Percentiles rank a stretch among this genome's conserved stretches.
Conservation (phyloP, 352 stramenopile species). For the Phytophthora megakarya region DNA sequence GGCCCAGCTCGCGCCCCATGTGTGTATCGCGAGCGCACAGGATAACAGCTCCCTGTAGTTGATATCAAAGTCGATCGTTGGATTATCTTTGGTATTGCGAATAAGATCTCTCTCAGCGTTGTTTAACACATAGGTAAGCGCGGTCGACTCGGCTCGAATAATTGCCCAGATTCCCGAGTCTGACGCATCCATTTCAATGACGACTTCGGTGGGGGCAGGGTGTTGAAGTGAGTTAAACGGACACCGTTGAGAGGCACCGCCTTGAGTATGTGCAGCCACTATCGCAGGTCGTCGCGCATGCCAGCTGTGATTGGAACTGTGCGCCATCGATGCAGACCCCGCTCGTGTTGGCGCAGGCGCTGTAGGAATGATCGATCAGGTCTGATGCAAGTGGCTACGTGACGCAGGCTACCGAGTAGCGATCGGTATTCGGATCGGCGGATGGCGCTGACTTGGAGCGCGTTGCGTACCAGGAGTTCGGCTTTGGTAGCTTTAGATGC, state of each 20-base stretch:
- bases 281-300: conserved; percentile 15
- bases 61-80: conserved; percentile 26
- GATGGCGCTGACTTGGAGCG: neutral
- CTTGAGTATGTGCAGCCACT: conserved; percentile 24
- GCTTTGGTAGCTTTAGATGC: conserved; percentile 6
- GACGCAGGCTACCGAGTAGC: conserved; percentile 16
- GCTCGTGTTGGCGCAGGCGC: conserved; percentile 13
- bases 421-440: conserved; percentile 11
- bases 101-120: neutral
- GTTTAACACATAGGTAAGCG: neutral
- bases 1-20: neutral
- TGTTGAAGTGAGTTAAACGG: conserved; percentile 6
- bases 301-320: neutral
- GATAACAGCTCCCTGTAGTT: conserved; percentile 30
- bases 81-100: neutral
- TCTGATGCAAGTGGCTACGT: conserved; percentile 29
- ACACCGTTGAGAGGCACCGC: conserved; percentile 20
- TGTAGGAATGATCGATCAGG: conserved; percentile 20
- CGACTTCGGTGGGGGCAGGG: neutral
- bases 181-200: conserved; percentile 25
- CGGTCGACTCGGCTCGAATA: neutral
- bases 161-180: conserved; percentile 17
- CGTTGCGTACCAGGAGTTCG: neutral
- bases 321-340: neutral
- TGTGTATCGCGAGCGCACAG: conserved; percentile 2